Base-by-base conservation (phyloP, 1,139 yeast species). In the Neolecta irregularis region DNA sequence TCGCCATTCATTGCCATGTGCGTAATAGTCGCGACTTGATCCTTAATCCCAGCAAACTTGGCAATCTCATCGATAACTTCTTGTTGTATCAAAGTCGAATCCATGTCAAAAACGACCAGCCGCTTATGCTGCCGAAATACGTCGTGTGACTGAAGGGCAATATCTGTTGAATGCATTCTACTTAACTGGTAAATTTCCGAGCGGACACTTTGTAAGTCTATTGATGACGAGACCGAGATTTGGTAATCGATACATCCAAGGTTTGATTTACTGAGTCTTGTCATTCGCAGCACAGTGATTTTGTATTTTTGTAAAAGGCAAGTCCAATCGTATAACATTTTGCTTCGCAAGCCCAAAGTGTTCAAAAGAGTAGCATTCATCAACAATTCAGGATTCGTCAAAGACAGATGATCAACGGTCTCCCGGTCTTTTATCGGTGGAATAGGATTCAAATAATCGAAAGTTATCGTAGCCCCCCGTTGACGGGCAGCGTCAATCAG, bases 1-100 rank as follows among this genome's bases (percentile, higher is more conserved):
- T 88, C 94, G 19, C 96, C 96, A 49, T 85, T 83, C 99, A 91
- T 91, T 24, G 98, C 98, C 28, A 85, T 65, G 31, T 78, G 83
- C 3, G 99, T 91, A 50, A 91, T 85, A 7, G 43, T 37, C 32
- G 78, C 73, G 9, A 80, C 93, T 52, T 75, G 61, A 2, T 63
- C 69, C 47, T 79, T 91, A 20, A 79, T 83, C 43, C 66, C 64
- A n/a, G 88, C 92, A 46, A 74, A 72, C 0, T 77, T 81, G 3
- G 98, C 98, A 46, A 91, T 85, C 52, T 88, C 60, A 53, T 91
- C 99, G 46, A 88, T 88, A 33, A 88, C 96, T 57, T 91, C 99
- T 57, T 91, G 96, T 55, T 79, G 75, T 46, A 91, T 91, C 52
- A 91, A 61, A 0, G 98, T 91, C 1, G 96, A 85, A 59, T 91